Evolutionary conservation across 1,139 yeast genomes (phyloP), one percentile per base, ranked within the genome.

Genomic region (Hyphopichia buzzinii): DNA sequence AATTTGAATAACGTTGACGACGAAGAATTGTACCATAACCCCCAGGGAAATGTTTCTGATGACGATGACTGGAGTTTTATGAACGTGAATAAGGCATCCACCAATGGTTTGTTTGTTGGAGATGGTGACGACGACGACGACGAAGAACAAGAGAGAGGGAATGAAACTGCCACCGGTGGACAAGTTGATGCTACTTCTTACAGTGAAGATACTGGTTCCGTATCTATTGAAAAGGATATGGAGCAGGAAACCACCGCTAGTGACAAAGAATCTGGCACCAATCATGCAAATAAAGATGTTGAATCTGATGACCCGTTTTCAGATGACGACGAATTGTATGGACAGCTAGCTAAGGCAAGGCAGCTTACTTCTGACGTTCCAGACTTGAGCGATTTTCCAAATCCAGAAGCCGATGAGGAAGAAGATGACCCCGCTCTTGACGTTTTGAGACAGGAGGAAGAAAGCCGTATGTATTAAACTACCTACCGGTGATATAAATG

Each of bases 51-150:
- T n/a, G 17, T n/a, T 7, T n/a, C 37, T n/a, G 55, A 48, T 5
- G 62, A 60, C n/a, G 66, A 62, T 29, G 69, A 62, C 39, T 64
- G 66, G 62, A 55, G 63, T 25, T 62, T 64, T 32, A 57, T 62
- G 60, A 50, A 57, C 29, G 40, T 40, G 43, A 15, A 44, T 50
- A 29, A 40, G 44, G 27, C 12, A 11, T 33, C 39, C 10, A 34
- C 44, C 4, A 54, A 53, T 32, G 54, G 54, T 2, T 47, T 64
- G 17, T 64, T 64, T 39, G 55, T 62, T 10, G 67, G 49, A 4
- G 63, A 59, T 25, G 62, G 57, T 7, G 59, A 51, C 22, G 62
- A 55, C 2, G 52, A 49, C 12, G 46, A 39, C 21, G 11, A 44
- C 19, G 44, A 46, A 6, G 52, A 50, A 17, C 53, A 46, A 24